phyloP scores from a whole-genome alignment of 2,329 filamentous ascomycete genomes.

The Penicillium sp. region DNA sequence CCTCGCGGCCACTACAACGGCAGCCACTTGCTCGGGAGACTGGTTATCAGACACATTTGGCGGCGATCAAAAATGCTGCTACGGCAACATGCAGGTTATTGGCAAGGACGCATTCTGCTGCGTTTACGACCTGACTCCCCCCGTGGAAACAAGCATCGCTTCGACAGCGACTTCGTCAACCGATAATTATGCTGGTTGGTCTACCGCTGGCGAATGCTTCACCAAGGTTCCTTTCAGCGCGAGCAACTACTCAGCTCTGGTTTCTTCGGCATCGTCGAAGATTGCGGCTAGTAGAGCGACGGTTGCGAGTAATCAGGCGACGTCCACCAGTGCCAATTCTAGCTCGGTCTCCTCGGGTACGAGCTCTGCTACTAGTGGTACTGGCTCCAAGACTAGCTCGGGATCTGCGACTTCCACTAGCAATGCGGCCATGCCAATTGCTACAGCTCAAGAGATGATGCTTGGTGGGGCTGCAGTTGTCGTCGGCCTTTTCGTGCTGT shows the following conservation, averaged over 20 bases:
- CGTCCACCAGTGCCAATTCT: background rate
- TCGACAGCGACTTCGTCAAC: background rate
- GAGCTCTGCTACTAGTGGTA: background rate
- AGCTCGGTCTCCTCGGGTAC: background rate
- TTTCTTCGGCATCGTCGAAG: slow-evolving; percentile 15
- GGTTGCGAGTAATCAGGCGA: slow-evolving; percentile 5
- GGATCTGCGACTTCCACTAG: background rate
- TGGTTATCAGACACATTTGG: background rate
- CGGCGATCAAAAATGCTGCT: slow-evolving; percentile 4
- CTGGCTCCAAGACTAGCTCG: background rate
- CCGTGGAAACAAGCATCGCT: background rate
- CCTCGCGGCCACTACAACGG: background rate
- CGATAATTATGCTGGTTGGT: background rate
- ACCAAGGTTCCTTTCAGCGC: slow-evolving; percentile 13
- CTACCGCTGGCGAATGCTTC: slow-evolving; percentile 9
- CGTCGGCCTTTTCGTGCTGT: slow-evolving; percentile 3
- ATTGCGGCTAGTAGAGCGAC: slow-evolving; percentile 1
- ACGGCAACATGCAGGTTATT: background rate
- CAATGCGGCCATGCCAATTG: slow-evolving; percentile 5
- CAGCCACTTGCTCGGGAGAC: background rate
- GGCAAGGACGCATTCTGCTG: slow-evolving; percentile 2
- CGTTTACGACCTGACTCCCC: slow-evolving; percentile 5
- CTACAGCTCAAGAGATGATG: slow-evolving; percentile 5
- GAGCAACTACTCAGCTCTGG: slow-evolving; percentile 13
- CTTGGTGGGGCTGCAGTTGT: slow-evolving; percentile 4